Conservation (phyloP, 768 basidiomycete species). For the Leccinum subtestaceum region DNA sequence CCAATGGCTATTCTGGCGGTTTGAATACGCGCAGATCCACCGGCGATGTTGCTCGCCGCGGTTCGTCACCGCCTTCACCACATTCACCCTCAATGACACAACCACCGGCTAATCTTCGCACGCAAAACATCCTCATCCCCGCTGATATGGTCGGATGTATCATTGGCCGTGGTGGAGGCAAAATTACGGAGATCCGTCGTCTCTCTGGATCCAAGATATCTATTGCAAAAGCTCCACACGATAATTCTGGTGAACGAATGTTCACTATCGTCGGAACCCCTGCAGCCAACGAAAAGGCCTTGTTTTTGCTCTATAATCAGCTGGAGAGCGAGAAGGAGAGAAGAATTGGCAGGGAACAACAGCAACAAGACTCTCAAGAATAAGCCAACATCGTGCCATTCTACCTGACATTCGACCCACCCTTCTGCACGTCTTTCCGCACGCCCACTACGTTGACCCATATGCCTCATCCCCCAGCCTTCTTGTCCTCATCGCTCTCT, state of each 20-base stretch:
- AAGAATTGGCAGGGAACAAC: slow-evolving; percentile 80
- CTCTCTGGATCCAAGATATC: slow-evolving; percentile 97
- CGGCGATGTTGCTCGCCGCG: slow-evolving; percentile 49
- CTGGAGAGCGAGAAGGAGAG: slow-evolving; percentile 96
- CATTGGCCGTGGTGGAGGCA: slow-evolving; percentile 94
- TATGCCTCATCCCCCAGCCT: slow-evolving; percentile 28
- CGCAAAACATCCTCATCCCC: slow-evolving; percentile 98
- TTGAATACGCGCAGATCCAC: slow-evolving; percentile 59
- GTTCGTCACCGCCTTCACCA: slow-evolving; percentile 39
- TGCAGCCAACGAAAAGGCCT: slow-evolving; percentile 95
- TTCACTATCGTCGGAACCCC: slow-evolving; percentile 97
- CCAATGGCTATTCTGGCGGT: slow-evolving; percentile 52
- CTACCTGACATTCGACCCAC: not conserved
- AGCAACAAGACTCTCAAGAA: slow-evolving; percentile 70
- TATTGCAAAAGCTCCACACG: slow-evolving; percentile 98
- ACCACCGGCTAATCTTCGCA: slow-evolving; percentile 80
- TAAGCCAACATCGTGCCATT: slow-evolving; percentile 11
- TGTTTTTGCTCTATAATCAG: slow-evolving; percentile 96
- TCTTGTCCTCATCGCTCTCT: slow-evolving; percentile 28
- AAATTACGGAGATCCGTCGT: slow-evolving; percentile 98
- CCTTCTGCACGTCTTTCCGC: slow-evolving; percentile 15
- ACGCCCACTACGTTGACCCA: slow-evolving; percentile 9
- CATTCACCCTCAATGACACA: slow-evolving; percentile 48
- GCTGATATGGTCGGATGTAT: slow-evolving; percentile 98
- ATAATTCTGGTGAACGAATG: slow-evolving; percentile 99